Evolutionary conservation across 495 filamentous ascomycete species (phyloP), one percentile per base, ranked within the genome.

Genomic region (Talaromyces stipitatus): DNA sequence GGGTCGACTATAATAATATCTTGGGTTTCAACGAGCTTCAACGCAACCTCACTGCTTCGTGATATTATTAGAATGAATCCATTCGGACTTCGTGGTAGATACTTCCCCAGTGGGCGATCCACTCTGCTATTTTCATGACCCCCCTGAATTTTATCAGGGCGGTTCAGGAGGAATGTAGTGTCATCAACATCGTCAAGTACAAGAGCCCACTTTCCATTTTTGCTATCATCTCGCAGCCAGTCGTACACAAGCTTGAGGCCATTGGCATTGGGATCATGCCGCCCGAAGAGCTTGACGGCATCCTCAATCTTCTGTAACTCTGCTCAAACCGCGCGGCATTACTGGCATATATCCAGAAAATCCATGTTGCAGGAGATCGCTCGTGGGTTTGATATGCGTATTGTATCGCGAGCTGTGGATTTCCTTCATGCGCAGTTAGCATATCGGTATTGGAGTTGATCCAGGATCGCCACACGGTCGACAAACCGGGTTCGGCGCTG

Each of bases 291-390:
- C 54, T 73, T 67, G 41, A 68, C 33, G 9, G 28, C 43, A 26
- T 74, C 51, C 36, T 74, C 72, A 55, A 80, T 73, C 9, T 69
- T 66, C 33, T 60, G 58, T 61, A 75, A 43, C 69, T 60, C 46
- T 77, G 61, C 61, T 72, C 66, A 26, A 79, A 74, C 11, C 73
- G 66, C 71, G n/a, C n/a, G n/a, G n/a, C n/a, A n/a, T n/a, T n/a
- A n/a, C n/a, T n/a, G n/a, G n/a, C 71, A 59, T 75, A 69, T 6
- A 81, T 61, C 78, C 80, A 82, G 61, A 82, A 76, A 8, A 81
- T 70, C 69, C 68, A 78, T 20, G 69, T 78, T 23, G 66, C 45
- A 3, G 71, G 74, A 12, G 63, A 75, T 43, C 47, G 46, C 18
- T 72, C 60, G 60, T 62, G 66, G 10, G 61, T 53, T 56, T 59